A percentile compares a stretch with the other conserved stretches of the same genome.
phyloP scores from a whole-genome alignment of 2,329 filamentous ascomycete species.

The Helicocarpus griseus region DNA sequence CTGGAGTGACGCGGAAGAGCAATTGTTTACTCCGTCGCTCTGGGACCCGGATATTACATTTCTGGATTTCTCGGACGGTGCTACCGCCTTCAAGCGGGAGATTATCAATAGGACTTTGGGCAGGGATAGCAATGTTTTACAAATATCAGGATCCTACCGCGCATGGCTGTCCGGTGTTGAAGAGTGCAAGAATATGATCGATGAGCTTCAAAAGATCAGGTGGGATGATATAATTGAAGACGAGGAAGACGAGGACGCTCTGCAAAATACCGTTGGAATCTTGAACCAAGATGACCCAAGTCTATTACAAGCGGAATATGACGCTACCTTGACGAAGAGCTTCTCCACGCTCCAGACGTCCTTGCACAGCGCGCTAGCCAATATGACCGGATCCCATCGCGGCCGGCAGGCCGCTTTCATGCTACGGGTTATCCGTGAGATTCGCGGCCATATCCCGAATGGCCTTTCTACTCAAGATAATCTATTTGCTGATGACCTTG shows the following conservation, averaged over 20 bases:
- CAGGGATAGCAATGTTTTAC: conserved; percentile 55
- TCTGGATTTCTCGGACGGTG: conserved; percentile 56
- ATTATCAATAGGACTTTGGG: conserved; percentile 64
- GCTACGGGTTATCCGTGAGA: conserved; percentile 62
- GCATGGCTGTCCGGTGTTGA: conserved; percentile 67
- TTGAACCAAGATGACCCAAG: conserved; percentile 65
- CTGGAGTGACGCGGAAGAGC: conserved; percentile 48
- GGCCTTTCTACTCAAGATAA: conserved; percentile 30
- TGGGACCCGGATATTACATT: conserved; percentile 60
- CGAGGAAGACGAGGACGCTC: conserved; percentile 29
- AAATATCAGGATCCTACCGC: conserved; percentile 54
- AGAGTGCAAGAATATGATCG: conserved; percentile 26
- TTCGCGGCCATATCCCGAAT: conserved; percentile 56
- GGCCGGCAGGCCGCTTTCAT: conserved; percentile 52
- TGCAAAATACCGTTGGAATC: conserved; percentile 28
- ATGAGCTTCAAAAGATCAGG: conserved; percentile 25
- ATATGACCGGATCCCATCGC: conserved; percentile 37
- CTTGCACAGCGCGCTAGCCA: conserved; percentile 35
- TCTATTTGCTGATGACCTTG: conserved; percentile 49
- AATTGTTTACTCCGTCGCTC: conserved; percentile 40
- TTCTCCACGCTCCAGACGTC: conserved; percentile 44
- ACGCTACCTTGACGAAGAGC: conserved; percentile 46
- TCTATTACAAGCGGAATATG: conserved; percentile 50
- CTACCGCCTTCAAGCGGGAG: conserved; percentile 56
- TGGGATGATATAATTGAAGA: conserved; percentile 33